Conservation (phyloP, 805 yeast genomes). For the Yarrowia divulgata region DNA sequence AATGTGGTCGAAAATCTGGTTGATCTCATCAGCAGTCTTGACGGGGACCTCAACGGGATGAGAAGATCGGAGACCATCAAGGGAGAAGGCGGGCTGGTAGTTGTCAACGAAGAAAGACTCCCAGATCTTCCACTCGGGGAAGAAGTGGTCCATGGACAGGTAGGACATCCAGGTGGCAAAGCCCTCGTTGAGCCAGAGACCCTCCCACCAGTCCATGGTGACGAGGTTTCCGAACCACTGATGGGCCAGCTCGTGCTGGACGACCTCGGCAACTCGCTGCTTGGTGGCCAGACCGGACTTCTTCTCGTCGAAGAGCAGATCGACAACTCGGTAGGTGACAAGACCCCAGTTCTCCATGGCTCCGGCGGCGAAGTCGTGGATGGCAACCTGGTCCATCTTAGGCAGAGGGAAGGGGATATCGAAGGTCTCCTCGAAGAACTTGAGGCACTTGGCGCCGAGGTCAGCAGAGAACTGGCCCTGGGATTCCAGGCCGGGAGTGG, state of each 20-base stretch:
- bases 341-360: constrained; percentile 95
- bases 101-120: constrained; percentile 78
- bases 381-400: constrained; percentile 78
- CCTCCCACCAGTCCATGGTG: constrained; percentile 95
- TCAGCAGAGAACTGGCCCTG: constrained; percentile 70
- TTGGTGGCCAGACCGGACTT: constrained; percentile 65
- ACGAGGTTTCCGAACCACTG: constrained; percentile 92
- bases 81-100: constrained; percentile 73
- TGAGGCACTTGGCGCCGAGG: constrained; percentile 67
- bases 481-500: constrained; percentile 70
- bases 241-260: constrained; percentile 86
- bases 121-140: constrained; percentile 84
- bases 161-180: constrained; percentile 89
- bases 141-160: constrained; percentile 69
- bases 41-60: constrained; percentile 88
- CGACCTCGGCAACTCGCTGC: constrained; percentile 80
- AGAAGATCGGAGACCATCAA: constrained; percentile 74
- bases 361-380: constrained; percentile 80
- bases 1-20: constrained; percentile 81
- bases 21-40: constrained; percentile 77
- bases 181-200: constrained; percentile 88
- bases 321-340: constrained; percentile 70
- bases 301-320: constrained; percentile 70
- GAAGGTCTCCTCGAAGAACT: constrained; percentile 69
- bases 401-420: constrained; percentile 81